Evolutionary conservation across 352 stramenopile species (phyloP), one percentile per base, ranked within the genome.

Genomic region (Phytophthora ohioensis): DNA sequence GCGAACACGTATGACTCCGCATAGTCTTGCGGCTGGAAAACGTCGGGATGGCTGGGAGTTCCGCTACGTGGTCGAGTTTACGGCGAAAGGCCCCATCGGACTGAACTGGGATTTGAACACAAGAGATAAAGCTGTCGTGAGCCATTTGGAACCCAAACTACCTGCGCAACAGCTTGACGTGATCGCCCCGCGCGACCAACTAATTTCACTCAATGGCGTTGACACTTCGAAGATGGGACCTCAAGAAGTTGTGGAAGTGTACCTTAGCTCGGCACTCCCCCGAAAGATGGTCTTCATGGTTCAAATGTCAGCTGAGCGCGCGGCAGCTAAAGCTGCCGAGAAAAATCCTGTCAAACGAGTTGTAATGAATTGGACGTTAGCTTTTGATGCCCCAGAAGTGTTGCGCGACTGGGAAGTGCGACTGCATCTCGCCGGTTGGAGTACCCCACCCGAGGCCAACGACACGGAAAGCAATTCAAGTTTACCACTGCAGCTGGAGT

Each of bases 61-160:
- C 55, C 85, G 84, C 3, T 93, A 91, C 57, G 84, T 85, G 31
- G 83, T 85, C 21, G 66, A 82, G 35, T 92, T 93, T 57, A 71
- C 69, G 27, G 81, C 75, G 1, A 76, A 71, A 17, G 82, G 82
- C 15, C 79, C 86, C 6, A 88, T 92, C 30, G 86, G 86, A 10
- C 73, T 92, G 46, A 89, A 91, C 60, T 93, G 86, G 86, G 82
- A 93, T 57, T 58, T 91, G 49, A 71, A 88, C 45, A 79, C 75
- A 39, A 62, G 42, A 15, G 71, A 83, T 47, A 82, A 78, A 31
- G 82, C 84, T 0, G 57, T 92, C 17, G 84, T 91, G 32, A 91
- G 81, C 34, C 75, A 85, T 64, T 63, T 93, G 15, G 86, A 91
- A 52, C 69, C 75, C 1, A 77, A 80, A 0, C 69, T 91, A 21